A percentile compares a stretch with the other conserved stretches of the same genome.
phyloP scores from a whole-genome alignment of 140 eudicot species.

The Senecio squalidus region DNA sequence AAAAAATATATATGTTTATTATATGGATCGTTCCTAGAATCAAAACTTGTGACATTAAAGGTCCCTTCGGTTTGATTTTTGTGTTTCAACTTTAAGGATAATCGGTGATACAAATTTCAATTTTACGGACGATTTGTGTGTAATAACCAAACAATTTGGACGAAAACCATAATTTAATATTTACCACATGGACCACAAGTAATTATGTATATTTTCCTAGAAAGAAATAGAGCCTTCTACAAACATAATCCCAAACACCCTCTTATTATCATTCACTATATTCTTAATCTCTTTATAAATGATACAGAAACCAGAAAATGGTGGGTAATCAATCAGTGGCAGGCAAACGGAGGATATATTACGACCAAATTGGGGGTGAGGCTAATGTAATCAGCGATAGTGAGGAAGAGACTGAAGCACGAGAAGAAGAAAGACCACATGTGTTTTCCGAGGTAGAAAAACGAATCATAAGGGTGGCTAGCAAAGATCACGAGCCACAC shows the following conservation, averaged over 20 bases:
- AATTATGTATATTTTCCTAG: too few relatives aligned
- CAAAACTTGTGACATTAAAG: too few relatives aligned
- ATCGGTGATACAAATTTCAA: too few relatives aligned
- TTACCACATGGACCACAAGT: too few relatives aligned
- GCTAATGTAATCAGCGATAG: constrained; percentile 49
- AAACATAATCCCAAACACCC: neutral
- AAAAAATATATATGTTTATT: too few relatives aligned
- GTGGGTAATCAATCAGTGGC: constrained; percentile 61
- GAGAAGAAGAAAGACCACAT: constrained; percentile 39
- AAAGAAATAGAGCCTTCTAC: neutral
- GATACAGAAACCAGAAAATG: constrained; percentile 74
- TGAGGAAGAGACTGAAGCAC: constrained; percentile 46
- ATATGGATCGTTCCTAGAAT: too few relatives aligned
- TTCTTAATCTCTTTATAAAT: constrained; percentile 18
- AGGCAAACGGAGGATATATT: constrained; percentile 57
- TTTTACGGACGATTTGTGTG: too few relatives aligned
- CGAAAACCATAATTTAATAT: too few relatives aligned
- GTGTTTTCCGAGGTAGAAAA: constrained; percentile 71
- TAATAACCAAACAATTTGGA: too few relatives aligned
- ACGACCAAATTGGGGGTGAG: constrained; percentile 49
- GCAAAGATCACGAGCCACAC: constrained; percentile 36
- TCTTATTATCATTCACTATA: too few relatives aligned
- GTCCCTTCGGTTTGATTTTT: too few relatives aligned
- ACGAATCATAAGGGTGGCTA: constrained; percentile 51
- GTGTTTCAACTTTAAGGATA: too few relatives aligned